Evolutionary conservation across 176 grass and related monocot species (phyloP), one percentile per base, ranked within the genome.

Genomic region (Thinopyrum elongatum): DNA sequence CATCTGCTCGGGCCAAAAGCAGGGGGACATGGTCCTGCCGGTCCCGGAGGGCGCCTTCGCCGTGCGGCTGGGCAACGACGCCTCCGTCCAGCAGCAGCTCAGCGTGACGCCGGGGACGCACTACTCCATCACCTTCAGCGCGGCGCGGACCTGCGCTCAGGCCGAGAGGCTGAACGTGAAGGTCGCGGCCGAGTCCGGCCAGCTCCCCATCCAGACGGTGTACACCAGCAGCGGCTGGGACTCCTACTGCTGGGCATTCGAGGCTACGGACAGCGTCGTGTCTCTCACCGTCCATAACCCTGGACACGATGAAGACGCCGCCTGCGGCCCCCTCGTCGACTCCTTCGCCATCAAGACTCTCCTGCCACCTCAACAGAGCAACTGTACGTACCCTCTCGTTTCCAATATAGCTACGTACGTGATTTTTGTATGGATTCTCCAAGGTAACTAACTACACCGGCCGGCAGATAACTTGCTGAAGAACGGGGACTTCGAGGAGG

Each of bases 401-500:
- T 57, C 3, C 17, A 0, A 0, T 51, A 17, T 17, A 51, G 46
- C 13, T 47, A 14, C 44, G 12, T 47, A 44, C 13, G 14, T 49
- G 46, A 16, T 16, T 49, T 49, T 1, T 44, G 42, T 1, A 4
- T 44, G 10, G 11, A 13, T 44, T 44, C 42, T 3, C 41, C 11
- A 44, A 44, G 42, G 4, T 44, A 1, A 36, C 11, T 31, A 22
- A 29, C 23, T 64, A 64, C 35, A 1, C 41, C 10, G 41, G 41
- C 11, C 1, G 2, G 30, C 78, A 92, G 90, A 72, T 10, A 89
- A 94, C 80, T 4, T 95, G 41, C 49, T 95, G 19, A 86, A 61
- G 86, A 95, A 95, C 10, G 87, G 88, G 4, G 93, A 88, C 80
- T 90, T 95, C 21, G 93, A 95, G 88, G 88, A 95, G 5, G 93